phyloP scores from a whole-genome alignment of 371 early-diverging fungal species.

The Mortierella sp. region DNA sequence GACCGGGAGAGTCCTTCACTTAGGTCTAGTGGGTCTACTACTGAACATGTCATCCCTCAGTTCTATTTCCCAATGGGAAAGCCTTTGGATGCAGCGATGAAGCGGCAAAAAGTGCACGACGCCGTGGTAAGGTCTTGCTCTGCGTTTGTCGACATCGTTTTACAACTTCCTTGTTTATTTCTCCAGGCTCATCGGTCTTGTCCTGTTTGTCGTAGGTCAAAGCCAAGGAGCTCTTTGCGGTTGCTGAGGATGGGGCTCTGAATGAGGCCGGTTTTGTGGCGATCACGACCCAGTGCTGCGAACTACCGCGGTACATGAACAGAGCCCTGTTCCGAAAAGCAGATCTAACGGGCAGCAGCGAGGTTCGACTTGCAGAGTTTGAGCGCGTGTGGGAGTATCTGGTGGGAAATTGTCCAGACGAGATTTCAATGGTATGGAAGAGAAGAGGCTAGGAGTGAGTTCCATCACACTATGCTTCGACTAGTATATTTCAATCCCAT shows the following conservation, averaged over 20 bases:
- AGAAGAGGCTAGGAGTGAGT: no score
- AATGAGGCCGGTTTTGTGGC: constrained; percentile 62
- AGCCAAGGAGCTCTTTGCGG: constrained; percentile 48
- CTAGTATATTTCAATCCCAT: no score
- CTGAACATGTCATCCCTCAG: constrained; percentile 48
- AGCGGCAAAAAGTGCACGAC: constrained; percentile 35
- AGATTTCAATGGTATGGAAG: constrained; percentile 45
- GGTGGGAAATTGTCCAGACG: constrained; percentile 32
- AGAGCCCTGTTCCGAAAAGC: constrained; percentile 69
- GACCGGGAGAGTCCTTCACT: no score
- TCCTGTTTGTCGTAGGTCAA: constrained; percentile 18
- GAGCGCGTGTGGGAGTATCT: constrained; percentile 41
- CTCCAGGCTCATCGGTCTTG: neutral
- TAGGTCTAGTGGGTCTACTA: no score
- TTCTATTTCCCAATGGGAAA: constrained; percentile 60
- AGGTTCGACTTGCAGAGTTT: constrained; percentile 37
- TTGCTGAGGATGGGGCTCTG: constrained; percentile 41
- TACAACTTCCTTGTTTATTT: neutral
- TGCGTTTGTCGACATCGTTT: neutral
- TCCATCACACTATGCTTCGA: no score
- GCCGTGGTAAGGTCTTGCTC: constrained; percentile 47
- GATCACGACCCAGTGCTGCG: constrained; percentile 65
- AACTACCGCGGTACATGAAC: constrained; percentile 71
- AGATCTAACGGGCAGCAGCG: constrained; percentile 31
- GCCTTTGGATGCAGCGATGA: constrained; percentile 48